phyloP scores from a whole-genome alignment of 805 yeast genomes.

The Candida oleophila region DNA sequence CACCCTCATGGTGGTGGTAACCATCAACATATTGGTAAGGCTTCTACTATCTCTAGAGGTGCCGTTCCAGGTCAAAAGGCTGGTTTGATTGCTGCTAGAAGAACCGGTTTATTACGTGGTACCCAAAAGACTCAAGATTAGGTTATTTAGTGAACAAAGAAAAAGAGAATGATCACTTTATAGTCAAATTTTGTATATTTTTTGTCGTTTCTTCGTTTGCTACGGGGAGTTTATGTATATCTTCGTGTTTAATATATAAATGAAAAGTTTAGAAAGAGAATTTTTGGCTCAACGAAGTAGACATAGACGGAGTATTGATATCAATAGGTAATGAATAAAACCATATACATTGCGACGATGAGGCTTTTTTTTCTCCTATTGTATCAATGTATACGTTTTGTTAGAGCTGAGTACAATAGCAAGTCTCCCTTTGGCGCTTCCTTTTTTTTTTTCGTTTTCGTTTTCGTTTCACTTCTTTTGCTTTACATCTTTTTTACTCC shows the following conservation, averaged over 20 bases:
- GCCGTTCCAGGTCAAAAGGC: constrained; percentile 42
- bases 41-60: constrained; percentile 40
- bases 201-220: constrained; percentile 2
- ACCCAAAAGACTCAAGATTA: constrained; percentile 37
- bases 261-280: not conserved
- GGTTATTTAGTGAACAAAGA: constrained; percentile 11
- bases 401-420: not conserved
- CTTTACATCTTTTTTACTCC: no score
- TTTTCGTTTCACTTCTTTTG: no score
- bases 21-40: constrained; percentile 39
- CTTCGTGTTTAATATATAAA: constrained; percentile 7
- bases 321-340: not conserved
- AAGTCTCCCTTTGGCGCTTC: no score
- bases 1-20: constrained; percentile 99
- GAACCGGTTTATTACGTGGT: constrained; percentile 40
- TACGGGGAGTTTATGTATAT: constrained; percentile 5
- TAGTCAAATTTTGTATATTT: not conserved
- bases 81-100: constrained; percentile 40
- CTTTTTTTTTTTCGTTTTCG: no score
- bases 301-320: not conserved
- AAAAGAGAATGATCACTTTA: no score
- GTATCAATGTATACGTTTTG: not conserved
- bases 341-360: not conserved
- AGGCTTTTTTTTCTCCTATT: not conserved
- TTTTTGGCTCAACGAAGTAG: not conserved